These are phyloP conservation scores for Metschnikowia bowlesiae DNA, from an alignment of 805 yeast genomes.

Conservation along the genomic window DNA sequence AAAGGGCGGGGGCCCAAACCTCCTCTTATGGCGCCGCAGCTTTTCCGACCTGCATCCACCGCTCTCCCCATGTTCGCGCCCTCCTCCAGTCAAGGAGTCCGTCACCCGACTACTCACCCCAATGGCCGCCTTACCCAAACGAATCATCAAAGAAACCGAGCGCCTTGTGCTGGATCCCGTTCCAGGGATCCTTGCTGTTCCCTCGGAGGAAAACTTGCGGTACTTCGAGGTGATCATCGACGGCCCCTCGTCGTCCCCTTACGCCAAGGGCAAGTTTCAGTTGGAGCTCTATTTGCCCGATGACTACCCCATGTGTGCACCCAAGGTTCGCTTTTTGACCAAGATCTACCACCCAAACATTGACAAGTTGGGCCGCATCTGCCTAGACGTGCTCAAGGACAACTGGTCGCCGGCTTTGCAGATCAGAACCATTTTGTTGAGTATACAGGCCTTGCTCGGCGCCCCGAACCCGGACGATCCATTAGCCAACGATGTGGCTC, in stretches of 20 bases:
- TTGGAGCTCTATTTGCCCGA: conserved; percentile 89
- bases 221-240: conserved; percentile 88
- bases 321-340: conserved; percentile 89
- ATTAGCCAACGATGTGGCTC: conserved; percentile 95
- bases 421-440: conserved; percentile 83
- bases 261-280: conserved; percentile 74
- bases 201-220: conserved; percentile 90
- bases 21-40: too few relatives aligned
- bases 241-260: conserved; percentile 90
- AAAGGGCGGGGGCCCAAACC: too few relatives aligned
- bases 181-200: conserved; percentile 89
- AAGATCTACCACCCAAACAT: conserved; percentile 96
- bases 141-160: conserved; percentile 96
- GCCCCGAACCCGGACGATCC: conserved; percentile 99
- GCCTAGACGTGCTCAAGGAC: conserved; percentile 89
- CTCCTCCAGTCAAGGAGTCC: background rate
- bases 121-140: conserved; percentile 72
- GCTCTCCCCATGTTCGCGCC: background rate
- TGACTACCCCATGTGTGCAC: conserved; percentile 97
- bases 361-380: conserved; percentile 90
- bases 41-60: background rate
- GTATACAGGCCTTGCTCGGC: conserved; percentile 89
- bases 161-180: conserved; percentile 90
- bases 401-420: conserved; percentile 99
- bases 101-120: background rate